Conservation (phyloP, 2,329 filamentous ascomycete species). For the Fusarium albidum region DNA sequence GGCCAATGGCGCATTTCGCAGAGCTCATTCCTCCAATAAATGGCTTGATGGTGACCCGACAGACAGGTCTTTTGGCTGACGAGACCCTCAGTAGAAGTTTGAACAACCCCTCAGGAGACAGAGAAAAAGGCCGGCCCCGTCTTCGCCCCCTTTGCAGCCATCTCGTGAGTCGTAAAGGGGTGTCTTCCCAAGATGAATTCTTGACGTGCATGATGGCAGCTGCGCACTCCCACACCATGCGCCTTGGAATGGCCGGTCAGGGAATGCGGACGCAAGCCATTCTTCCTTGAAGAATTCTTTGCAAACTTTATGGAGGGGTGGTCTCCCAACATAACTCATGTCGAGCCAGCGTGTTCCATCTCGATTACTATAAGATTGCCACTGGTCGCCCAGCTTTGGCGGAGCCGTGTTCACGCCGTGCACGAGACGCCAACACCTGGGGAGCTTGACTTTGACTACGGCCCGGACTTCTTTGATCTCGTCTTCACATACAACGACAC, state of each 20-base stretch:
- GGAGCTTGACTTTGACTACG: too few relatives aligned
- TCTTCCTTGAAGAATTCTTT: slow-evolving; percentile 32
- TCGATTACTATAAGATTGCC: slow-evolving; percentile 26
- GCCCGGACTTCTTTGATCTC: too few relatives aligned
- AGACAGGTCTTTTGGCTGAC: background rate
- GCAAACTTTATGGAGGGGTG: slow-evolving; percentile 27
- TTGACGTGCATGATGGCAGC: slow-evolving; percentile 25
- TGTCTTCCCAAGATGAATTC: slow-evolving; percentile 23
- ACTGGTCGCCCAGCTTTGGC: background rate
- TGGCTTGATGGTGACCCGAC: too few relatives aligned
- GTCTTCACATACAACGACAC: too few relatives aligned
- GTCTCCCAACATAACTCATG: slow-evolving; percentile 26
- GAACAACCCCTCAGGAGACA: too few relatives aligned
- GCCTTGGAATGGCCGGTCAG: slow-evolving; percentile 29
- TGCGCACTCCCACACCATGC: slow-evolving; percentile 31
- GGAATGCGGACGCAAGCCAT: slow-evolving; percentile 36
- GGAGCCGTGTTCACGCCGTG: too few relatives aligned
- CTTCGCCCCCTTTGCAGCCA: background rate
- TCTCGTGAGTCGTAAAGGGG: slow-evolving; percentile 14
- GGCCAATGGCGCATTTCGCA: slow-evolving; percentile 22
- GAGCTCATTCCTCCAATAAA: background rate
- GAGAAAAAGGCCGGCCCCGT: background rate
- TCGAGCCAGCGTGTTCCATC: background rate
- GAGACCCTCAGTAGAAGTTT: background rate
- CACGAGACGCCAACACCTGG: too few relatives aligned